Evolutionary conservation across 306 rosid species (phyloP).

Genomic region (Potentilla sterilis): DNA sequence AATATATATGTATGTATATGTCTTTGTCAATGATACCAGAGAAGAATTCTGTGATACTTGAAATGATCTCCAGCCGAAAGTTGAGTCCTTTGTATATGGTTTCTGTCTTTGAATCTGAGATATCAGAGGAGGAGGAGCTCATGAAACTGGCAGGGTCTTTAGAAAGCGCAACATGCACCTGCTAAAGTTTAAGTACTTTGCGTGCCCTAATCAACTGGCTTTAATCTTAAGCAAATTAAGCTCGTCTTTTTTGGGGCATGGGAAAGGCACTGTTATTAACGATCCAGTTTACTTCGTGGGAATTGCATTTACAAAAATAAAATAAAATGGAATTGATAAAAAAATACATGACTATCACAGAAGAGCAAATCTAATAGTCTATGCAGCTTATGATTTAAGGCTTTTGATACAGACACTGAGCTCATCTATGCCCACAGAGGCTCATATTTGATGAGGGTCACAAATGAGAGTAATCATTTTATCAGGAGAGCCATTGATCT

Average conservation of each 20-base stretch:
- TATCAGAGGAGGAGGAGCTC: conserved; percentile 3
- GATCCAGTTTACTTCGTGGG: neutral
- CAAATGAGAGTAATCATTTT: neutral
- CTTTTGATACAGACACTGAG: neutral
- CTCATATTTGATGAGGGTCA: neutral
- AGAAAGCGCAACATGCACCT: conserved; percentile 20
- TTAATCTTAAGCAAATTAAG: conserved; percentile 7
- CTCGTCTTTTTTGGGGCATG: neutral
- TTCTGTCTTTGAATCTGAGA: conserved; percentile 11
- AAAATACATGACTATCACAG: too few relatives aligned
- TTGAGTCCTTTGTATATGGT: conserved; percentile 8
- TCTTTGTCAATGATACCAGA: conserved; percentile 18
- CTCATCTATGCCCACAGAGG: neutral
- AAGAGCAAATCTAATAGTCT: too few relatives aligned
- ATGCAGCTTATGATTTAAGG: neutral
- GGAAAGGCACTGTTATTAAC: neutral
- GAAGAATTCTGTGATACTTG: conserved; percentile 18
- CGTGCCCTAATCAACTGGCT: conserved; percentile 9
- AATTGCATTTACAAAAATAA: neutral
- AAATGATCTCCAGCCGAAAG: conserved; percentile 31
- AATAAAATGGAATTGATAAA: too few relatives aligned
- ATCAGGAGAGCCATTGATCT: neutral
- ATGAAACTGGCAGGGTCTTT: conserved; percentile 5
- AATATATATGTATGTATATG: neutral
- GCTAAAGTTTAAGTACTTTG: neutral